phyloP scores from a whole-genome alignment of 371 early-diverging fungal genomes.

The Actinomucor elegans region DNA sequence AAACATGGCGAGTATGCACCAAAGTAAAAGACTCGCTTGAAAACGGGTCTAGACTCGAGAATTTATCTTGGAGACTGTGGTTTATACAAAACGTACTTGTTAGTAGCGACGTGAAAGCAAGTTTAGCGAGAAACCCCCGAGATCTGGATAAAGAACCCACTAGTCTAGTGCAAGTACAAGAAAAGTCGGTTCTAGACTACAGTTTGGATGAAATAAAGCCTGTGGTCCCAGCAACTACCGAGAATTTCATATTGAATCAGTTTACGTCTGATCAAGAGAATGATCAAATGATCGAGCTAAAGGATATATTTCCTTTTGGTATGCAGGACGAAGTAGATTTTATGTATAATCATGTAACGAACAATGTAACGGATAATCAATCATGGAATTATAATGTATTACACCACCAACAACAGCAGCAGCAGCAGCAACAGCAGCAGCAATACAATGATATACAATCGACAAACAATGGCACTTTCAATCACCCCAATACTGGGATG shows the following conservation, averaged over 20 bases:
- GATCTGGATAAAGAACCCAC: neutral
- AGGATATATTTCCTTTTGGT: slow-evolving; percentile 22
- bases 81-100: slow-evolving; percentile 69
- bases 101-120: slow-evolving; percentile 18
- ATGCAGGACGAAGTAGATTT: slow-evolving; percentile 6
- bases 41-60: slow-evolving; percentile 84
- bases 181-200: slow-evolving; percentile 8
- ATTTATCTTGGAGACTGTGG: slow-evolving; percentile 89
- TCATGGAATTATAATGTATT: neutral
- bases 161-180: slow-evolving; percentile 6
- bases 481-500: neutral
- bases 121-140: slow-evolving; percentile 8
- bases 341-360: neutral
- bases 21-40: slow-evolving; percentile 89
- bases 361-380: neutral
- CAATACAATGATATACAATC: neutral
- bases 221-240: slow-evolving; percentile 11
- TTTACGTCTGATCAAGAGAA: slow-evolving; percentile 50
- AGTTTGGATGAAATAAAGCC: slow-evolving; percentile 4
- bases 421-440: too few relatives aligned
- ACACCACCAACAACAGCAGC: too few relatives aligned
- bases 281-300: slow-evolving; percentile 40
- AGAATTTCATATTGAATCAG: slow-evolving; percentile 35
- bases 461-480: neutral
- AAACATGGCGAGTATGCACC: slow-evolving; percentile 84